Evolutionary conservation across 106 monocot species (phyloP).

Genomic region (Agapanthus africanus): DNA sequence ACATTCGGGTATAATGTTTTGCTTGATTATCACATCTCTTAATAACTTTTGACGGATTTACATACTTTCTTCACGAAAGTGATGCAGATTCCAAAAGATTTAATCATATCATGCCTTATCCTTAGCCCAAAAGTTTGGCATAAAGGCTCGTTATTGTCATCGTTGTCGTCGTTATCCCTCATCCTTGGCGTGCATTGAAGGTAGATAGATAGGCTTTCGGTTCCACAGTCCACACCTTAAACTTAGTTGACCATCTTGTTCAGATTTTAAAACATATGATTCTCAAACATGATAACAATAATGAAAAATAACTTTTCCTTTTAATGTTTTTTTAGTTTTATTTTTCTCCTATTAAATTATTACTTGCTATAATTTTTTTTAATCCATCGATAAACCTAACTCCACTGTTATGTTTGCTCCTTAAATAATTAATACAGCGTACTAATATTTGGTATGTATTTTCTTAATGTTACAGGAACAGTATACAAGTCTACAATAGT

Average conservation of each 20-base stretch:
- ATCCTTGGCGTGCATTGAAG: too few species aligned
- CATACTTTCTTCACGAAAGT: too few species aligned
- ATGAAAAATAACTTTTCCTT: background rate
- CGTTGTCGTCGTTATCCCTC: too few species aligned
- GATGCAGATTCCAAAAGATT: too few species aligned
- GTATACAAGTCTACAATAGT: conserved; percentile 80
- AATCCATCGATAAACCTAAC: background rate
- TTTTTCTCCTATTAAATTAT: background rate
- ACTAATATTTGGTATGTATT: background rate
- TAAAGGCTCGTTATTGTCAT: too few species aligned
- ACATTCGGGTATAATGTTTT: too few species aligned
- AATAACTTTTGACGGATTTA: too few species aligned
- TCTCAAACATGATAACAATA: background rate
- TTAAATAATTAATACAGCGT: background rate
- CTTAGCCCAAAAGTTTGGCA: too few species aligned
- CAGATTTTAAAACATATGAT: background rate
- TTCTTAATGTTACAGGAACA: conserved; percentile 50
- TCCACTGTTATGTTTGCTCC: background rate
- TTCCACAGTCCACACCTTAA: too few species aligned
- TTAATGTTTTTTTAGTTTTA: background rate
- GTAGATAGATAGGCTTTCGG: too few species aligned
- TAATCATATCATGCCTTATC: too few species aligned
- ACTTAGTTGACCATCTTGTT: background rate
- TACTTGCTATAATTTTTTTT: background rate
- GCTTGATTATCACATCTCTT: too few species aligned